These are phyloP conservation scores for Tillandsia fasciculata DNA, from an alignment of 176 grass and related monocot genomes.

Conservation along the genomic window DNA sequence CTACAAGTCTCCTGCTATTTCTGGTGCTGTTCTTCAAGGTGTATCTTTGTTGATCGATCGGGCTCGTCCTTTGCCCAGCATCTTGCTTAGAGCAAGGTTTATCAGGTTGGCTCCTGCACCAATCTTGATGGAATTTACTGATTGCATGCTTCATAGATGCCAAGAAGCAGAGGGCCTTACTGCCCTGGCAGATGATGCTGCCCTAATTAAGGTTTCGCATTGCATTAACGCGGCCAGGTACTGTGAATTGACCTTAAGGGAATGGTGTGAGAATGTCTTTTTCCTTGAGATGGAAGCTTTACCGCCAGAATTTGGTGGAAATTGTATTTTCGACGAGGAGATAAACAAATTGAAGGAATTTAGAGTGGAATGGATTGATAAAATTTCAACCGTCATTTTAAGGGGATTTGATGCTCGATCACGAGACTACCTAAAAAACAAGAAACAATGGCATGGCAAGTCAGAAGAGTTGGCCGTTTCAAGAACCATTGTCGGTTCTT, in stretches of 20 bases:
- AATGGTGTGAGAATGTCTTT: conserved; percentile 87
- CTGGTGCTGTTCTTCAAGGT: conserved; percentile 31
- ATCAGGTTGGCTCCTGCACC: conserved; percentile 48
- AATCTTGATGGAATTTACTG: conserved; percentile 53
- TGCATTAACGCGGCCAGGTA: conserved; percentile 64
- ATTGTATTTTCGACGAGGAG: conserved; percentile 58
- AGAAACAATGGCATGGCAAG: conserved; percentile 68
- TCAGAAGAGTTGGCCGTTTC: conserved; percentile 46
- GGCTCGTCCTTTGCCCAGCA: conserved; percentile 59
- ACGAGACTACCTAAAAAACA: conserved; percentile 80
- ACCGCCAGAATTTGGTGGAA: conserved; percentile 5
- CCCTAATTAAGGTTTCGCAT: conserved; percentile 57
- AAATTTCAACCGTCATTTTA: conserved; percentile 71
- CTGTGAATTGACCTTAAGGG: conserved; percentile 46
- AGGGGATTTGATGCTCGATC: conserved; percentile 64
- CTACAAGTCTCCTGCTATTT: conserved; percentile 58
- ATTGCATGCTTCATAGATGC: conserved; percentile 62
- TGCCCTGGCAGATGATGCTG: conserved; percentile 82
- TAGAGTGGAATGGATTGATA: conserved; percentile 71
- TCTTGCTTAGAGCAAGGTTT: conserved; percentile 62
- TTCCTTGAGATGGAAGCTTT: conserved; percentile 91
- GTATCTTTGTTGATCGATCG: conserved; percentile 76
- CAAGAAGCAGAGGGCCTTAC: conserved; percentile 95
- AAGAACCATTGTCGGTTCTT: conserved; percentile 41
- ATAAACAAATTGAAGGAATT: conserved; percentile 49